phyloP scores from a whole-genome alignment of 2,329 filamentous ascomycete genomes.

The Sordariomycetes sp. region DNA sequence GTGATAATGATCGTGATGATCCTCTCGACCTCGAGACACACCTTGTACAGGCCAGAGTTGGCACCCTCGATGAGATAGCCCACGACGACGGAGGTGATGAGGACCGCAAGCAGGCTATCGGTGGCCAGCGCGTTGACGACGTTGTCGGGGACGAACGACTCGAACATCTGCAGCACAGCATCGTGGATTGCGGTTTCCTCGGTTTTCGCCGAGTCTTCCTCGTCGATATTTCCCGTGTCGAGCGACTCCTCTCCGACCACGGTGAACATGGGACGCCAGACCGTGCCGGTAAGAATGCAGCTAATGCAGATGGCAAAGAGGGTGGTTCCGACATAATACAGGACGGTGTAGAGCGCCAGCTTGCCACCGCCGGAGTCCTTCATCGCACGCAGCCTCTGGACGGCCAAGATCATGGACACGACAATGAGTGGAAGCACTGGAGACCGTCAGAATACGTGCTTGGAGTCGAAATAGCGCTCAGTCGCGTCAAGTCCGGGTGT shows the following conservation, averaged over 20 bases:
- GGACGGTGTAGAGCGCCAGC: conserved; percentile 36
- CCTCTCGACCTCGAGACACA: conserved; percentile 33
- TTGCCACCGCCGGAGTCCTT: conserved; percentile 24
- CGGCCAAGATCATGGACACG: conserved; percentile 38
- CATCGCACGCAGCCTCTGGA: conserved; percentile 36
- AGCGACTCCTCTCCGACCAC: conserved; percentile 21
- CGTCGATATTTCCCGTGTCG: conserved; percentile 10
- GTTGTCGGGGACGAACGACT: conserved; percentile 37
- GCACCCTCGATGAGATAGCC: conserved; percentile 30
- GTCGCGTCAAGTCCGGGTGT: neutral
- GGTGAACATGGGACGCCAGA: conserved; percentile 35
- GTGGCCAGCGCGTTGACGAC: conserved; percentile 33
- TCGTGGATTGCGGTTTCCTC: conserved; percentile 24
- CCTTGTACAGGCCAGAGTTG: conserved; percentile 25
- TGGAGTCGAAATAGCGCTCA: neutral
- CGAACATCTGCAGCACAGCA: conserved; percentile 35
- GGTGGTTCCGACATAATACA: conserved; percentile 39
- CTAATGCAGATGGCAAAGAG: conserved; percentile 35
- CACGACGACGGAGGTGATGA: conserved; percentile 33
- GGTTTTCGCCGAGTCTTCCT: conserved; percentile 5
- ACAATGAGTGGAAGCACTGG: conserved; percentile 40
- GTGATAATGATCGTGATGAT: conserved; percentile 35
- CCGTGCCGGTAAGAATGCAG: conserved; percentile 31
- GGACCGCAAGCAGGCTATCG: conserved; percentile 32
- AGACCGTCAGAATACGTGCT: neutral